Conservation (phyloP, 306 rosid genomes). For the Canavalia ensiformis region DNA sequence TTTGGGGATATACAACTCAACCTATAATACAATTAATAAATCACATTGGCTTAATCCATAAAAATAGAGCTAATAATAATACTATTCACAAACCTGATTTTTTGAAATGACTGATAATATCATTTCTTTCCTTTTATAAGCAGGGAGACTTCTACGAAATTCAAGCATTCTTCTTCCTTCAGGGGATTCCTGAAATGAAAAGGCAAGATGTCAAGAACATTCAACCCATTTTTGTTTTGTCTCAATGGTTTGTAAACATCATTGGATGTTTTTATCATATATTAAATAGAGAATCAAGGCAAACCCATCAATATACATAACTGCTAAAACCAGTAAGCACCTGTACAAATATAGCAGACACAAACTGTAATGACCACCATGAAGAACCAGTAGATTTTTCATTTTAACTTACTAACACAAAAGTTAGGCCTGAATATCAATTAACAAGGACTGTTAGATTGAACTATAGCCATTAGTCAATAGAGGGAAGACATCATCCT, state of each 20-base stretch:
- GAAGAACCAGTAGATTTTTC: conserved; percentile 17
- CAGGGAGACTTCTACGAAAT: conserved; percentile 88
- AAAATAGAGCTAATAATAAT: conserved; percentile 32
- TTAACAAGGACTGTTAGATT: background rate
- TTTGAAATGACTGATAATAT: conserved; percentile 70
- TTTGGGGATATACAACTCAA: conserved; percentile 23
- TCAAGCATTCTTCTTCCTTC: conserved; percentile 84
- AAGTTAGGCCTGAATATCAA: conserved; percentile 26
- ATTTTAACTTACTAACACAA: conserved; percentile 22
- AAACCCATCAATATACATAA: background rate
- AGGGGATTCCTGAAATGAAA: conserved; percentile 68
- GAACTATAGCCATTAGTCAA: background rate
- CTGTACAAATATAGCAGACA: conserved; percentile 9
- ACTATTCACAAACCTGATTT: conserved; percentile 74
- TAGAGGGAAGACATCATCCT: conserved; percentile 12
- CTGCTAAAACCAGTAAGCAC: conserved; percentile 31
- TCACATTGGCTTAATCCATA: conserved; percentile 36
- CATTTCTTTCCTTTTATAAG: conserved; percentile 83
- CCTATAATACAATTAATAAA: conserved; percentile 30
- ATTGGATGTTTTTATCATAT: background rate
- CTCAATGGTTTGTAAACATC: conserved; percentile 23
- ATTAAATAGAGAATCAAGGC: background rate
- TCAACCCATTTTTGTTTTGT: conserved; percentile 38
- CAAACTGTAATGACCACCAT: background rate
- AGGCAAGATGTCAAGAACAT: conserved; percentile 43